A percentile compares a stretch with the other conserved stretches of the same genome.
phyloP scores from a whole-genome alignment of 345 rosid species.

The Eutrema heterophyllum region DNA sequence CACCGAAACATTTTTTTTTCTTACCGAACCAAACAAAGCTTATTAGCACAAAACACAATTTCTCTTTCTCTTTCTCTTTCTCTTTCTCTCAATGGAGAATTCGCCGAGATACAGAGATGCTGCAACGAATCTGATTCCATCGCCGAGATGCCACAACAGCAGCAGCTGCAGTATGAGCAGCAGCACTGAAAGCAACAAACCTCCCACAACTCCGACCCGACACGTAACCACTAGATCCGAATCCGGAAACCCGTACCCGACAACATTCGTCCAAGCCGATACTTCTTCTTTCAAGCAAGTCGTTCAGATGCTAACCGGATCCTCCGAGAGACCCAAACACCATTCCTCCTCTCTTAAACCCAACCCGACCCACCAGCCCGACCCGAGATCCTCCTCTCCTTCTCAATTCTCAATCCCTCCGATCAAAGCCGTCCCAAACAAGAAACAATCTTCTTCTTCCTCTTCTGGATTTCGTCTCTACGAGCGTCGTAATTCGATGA shows the following conservation, averaged over 20 bases:
- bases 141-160: slow-evolving; percentile 44
- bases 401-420: slow-evolving; percentile 78
- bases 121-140: slow-evolving; percentile 36
- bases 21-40: slow-evolving; percentile 48
- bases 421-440: slow-evolving; percentile 75
- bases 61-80: not conserved
- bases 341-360: slow-evolving; percentile 33
- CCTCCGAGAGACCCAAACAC: slow-evolving; percentile 48
- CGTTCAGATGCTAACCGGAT: slow-evolving; percentile 97
- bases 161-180: slow-evolving; percentile 32
- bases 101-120: slow-evolving; percentile 43
- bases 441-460: slow-evolving; percentile 48
- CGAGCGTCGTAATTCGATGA: slow-evolving; percentile 87
- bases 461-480: slow-evolving; percentile 77
- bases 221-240: slow-evolving; percentile 77
- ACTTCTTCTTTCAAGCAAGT: slow-evolving; percentile 93
- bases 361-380: slow-evolving; percentile 34
- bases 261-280: slow-evolving; percentile 96
- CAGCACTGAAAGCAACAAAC: slow-evolving; percentile 28
- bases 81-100: slow-evolving; percentile 53
- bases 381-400: slow-evolving; percentile 34
- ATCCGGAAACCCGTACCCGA: slow-evolving; percentile 76
- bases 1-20: slow-evolving; percentile 50
- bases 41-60: not conserved
- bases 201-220: slow-evolving; percentile 41